Evolutionary conservation across 2,329 filamentous ascomycete species (phyloP), one percentile per base, ranked within the genome.

Genomic region (Trichoderma endophyticum): DNA sequence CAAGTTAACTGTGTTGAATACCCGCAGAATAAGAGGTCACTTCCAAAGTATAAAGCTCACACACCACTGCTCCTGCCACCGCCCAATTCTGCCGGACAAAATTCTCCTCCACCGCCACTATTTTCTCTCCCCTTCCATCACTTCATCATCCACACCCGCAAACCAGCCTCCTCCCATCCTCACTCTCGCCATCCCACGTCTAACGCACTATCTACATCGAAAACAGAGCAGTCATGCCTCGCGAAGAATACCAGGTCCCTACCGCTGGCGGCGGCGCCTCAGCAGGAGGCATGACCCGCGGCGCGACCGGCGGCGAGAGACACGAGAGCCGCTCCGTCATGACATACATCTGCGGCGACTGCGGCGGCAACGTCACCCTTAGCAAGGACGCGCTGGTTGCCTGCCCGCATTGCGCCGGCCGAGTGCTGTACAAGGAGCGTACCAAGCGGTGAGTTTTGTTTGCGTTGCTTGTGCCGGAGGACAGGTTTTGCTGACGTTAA

Each of bases 401-500:
- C 26, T 83, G 82, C 75, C 80, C 82, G 71, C 82, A 84, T 74
- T 99, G 96, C 82, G 96, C 96, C 8, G 96, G 97, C 79, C 91
- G 96, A 75, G 94, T 99, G 73, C 84, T 99, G 76, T 98, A 98
- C 84, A 99, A 99, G 89, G 93, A 98, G 89, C 86, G 96, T 80
- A 99, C 96, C 59, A 98, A 97, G 87, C 90, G 96, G 96, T 98
- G 81, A 83, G 92, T 84, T 34, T 2, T 2, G 14, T 36, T 36
- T 60, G 15, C 43, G 24, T 43, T 36, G 24, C 4, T 7, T n/a
- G 18, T 24, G 18, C 36, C 30, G 48, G 15, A 9, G 4, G 11
- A 14, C 26, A 24, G 26, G 6, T 8, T 26, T 43, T 30, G 60
- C 65, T 72, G 65, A 70, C 43, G 21, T 24, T 24, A 2, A 30